Conservation (phyloP, 805 yeast species). For the Metschnikowia peoriensis region DNA sequence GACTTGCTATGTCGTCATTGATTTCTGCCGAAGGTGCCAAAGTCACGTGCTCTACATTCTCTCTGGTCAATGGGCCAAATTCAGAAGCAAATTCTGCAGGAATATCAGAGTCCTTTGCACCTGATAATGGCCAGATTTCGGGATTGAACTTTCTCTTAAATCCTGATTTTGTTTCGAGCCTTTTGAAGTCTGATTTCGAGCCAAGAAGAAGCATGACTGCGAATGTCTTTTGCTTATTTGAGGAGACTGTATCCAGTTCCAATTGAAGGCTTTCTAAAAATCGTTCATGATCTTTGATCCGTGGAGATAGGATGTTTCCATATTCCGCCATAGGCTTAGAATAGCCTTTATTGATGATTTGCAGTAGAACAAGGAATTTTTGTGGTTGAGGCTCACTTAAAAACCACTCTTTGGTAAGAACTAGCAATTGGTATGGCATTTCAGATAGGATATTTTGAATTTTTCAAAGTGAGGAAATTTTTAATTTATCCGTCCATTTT, state of each 20-base stretch:
- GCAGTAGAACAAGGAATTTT: slow-evolving; percentile 17
- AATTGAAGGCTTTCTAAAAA: slow-evolving; percentile 29
- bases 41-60: slow-evolving; percentile 17
- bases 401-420: slow-evolving; percentile 26
- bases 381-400: slow-evolving; percentile 3
- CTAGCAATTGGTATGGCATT: slow-evolving; percentile 22
- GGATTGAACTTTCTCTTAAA: slow-evolving; percentile 25
- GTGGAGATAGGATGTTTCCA: slow-evolving; percentile 38
- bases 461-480: neutral
- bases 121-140: slow-evolving; percentile 20
- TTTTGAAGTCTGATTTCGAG: slow-evolving; percentile 21
- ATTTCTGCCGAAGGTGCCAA: slow-evolving; percentile 21
- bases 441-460: neutral
- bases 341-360: slow-evolving; percentile 50
- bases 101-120: slow-evolving; percentile 26
- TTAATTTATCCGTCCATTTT: neutral
- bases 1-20: slow-evolving; percentile 14
- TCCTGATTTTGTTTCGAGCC: slow-evolving; percentile 23
- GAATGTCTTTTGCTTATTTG: slow-evolving; percentile 11
- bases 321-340: slow-evolving; percentile 45
- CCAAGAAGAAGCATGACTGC: slow-evolving; percentile 28
- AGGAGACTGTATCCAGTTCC: neutral
- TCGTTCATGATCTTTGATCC: slow-evolving; percentile 33
- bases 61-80: slow-evolving; percentile 20
- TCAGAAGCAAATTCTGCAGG: slow-evolving; percentile 21